A percentile compares a stretch with the other conserved stretches of the same genome.
phyloP scores from a whole-genome alignment of 176 grass and related monocot genomes.

The Eleusine coracana region DNA sequence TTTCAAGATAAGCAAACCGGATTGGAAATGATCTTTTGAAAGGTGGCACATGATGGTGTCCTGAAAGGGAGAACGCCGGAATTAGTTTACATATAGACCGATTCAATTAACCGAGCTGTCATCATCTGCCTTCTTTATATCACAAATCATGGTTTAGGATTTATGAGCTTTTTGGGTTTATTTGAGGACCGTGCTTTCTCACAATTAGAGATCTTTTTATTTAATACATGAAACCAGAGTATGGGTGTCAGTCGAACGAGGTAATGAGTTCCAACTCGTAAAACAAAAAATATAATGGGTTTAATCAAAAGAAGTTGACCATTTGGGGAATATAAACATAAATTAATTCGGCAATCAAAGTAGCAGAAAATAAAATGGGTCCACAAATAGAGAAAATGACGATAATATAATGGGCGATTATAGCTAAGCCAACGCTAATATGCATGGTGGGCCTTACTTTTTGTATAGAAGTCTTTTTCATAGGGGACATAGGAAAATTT shows the following conservation, averaged over 20 bases:
- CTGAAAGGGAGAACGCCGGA: not conserved
- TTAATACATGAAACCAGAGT: too few relatives aligned
- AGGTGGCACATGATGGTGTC: not conserved
- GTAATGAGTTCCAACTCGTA: too few relatives aligned
- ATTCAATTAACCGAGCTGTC: not conserved
- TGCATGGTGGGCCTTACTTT: too few relatives aligned
- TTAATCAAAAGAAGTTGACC: too few relatives aligned
- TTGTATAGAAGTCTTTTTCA: too few relatives aligned
- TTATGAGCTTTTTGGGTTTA: not conserved
- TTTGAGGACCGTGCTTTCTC: not conserved
- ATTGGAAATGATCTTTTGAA: not conserved
- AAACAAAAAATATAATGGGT: too few relatives aligned
- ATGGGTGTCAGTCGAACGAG: too few relatives aligned
- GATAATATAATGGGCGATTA: too few relatives aligned
- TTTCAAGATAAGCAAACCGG: not conserved
- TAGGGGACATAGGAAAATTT: too few relatives aligned
- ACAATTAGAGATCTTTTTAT: too few relatives aligned
- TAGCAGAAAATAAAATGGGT: not conserved
- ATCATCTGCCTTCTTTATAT: slow-evolving; percentile 2
- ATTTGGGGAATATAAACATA: too few relatives aligned
- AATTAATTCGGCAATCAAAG: not conserved
- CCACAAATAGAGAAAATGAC: not conserved
- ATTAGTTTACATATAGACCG: not conserved
- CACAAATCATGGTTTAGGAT: not conserved
- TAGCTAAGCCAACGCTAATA: too few relatives aligned